Conservation (phyloP, 768 basidiomycete genomes). For the Trametes cinnabarina region DNA sequence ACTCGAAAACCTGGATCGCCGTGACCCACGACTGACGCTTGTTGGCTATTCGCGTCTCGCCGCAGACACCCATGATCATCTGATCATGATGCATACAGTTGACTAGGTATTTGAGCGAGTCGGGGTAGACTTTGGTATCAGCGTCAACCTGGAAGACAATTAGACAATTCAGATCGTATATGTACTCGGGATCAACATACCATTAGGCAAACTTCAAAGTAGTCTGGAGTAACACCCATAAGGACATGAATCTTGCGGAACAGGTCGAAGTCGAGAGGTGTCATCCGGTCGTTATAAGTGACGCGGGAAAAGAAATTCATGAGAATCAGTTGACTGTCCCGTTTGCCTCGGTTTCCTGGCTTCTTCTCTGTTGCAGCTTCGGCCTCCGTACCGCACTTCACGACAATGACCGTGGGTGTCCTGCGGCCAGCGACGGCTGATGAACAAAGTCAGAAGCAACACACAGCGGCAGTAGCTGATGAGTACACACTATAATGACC, state of each 20-base stretch:
- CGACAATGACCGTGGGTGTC: slow-evolving; percentile 90
- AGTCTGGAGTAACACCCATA: slow-evolving; percentile 99
- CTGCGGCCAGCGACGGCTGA: slow-evolving; percentile 80
- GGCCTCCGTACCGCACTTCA: slow-evolving; percentile 91
- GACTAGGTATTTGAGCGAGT: slow-evolving; percentile 86
- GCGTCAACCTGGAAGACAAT: slow-evolving; percentile 80
- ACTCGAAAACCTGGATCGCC: slow-evolving; percentile 96
- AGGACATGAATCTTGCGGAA: slow-evolving; percentile 95
- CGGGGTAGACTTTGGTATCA: slow-evolving; percentile 93
- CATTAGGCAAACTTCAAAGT: slow-evolving; percentile 97
- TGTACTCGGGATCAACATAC: slow-evolving; percentile 53
- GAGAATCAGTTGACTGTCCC: slow-evolving; percentile 96
- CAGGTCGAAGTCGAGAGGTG: slow-evolving; percentile 94
- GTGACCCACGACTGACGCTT: slow-evolving; percentile 99
- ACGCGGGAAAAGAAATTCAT: slow-evolving; percentile 99
- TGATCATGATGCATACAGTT: slow-evolving; percentile 99
- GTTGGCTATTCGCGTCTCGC: slow-evolving; percentile 98
- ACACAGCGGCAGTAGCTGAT: slow-evolving; percentile 34
- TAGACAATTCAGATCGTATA: too few relatives aligned
- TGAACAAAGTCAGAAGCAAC: not conserved
- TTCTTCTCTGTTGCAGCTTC: slow-evolving; percentile 86
- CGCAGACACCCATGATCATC: slow-evolving; percentile 99
- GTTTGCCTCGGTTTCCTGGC: slow-evolving; percentile 97
- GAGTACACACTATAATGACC: slow-evolving; percentile 99
- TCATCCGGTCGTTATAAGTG: slow-evolving; percentile 99